These are phyloP conservation scores for Botryotinia convoluta DNA, from an alignment of 2,329 filamentous ascomycete genomes.

Conservation along the genomic window DNA sequence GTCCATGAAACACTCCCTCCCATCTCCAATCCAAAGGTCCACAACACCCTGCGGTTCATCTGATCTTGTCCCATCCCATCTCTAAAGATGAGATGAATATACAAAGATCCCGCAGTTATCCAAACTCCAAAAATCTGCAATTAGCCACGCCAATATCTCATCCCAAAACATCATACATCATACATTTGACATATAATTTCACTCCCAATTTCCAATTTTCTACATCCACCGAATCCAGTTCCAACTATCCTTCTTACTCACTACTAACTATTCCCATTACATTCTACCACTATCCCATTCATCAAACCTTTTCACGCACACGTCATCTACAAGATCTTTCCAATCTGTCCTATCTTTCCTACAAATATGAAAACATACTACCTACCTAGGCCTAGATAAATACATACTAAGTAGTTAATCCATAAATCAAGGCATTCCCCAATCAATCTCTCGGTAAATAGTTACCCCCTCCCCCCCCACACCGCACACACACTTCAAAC, in stretches of 20 bases:
- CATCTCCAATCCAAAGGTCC: fast-evolving
- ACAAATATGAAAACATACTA: too few species aligned
- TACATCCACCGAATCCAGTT: fast-evolving
- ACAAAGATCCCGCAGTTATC: background rate
- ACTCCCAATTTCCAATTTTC: too few species aligned
- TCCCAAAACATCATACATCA: background rate
- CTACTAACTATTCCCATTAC: background rate
- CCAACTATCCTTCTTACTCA: background rate
- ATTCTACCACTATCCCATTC: too few species aligned
- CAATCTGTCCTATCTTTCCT: background rate
- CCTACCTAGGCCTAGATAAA: fast-evolving
- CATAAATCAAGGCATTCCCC: background rate
- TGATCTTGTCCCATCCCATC: background rate
- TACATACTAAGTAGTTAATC: background rate
- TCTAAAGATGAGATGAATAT: background rate
- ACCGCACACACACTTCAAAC: background rate
- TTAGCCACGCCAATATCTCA: fast-evolving
- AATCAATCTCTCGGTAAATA: background rate
- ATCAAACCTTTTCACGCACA: background rate
- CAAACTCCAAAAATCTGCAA: too few species aligned
- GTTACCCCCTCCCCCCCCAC: too few species aligned
- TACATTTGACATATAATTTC: too few species aligned
- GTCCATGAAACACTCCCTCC: background rate
- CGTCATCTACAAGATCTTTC: background rate
- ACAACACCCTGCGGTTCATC: background rate